Base-by-base conservation (phyloP, 192 early-diverging fungal genomes). In the Mortierella hygrophila region DNA sequence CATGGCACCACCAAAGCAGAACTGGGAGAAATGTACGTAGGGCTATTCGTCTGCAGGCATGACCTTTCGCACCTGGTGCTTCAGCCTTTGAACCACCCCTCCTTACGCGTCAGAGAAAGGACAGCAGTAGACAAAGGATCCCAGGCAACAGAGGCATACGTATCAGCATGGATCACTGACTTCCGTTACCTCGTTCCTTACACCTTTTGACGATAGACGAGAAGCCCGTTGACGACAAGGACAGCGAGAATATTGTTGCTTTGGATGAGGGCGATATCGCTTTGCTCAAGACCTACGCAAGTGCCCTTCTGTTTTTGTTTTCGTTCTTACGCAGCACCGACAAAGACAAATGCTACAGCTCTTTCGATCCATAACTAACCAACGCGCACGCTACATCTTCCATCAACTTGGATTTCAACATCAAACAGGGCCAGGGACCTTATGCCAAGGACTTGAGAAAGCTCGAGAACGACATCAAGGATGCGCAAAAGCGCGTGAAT, bases 11-110 rank as follows among this genome's bases (percentile, higher is more conserved):
- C 97, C 97, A 81, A 98, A 97, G 91, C 92, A 92, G 73, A 93
- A 98, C 89, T 99, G 98, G 98, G 98, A 99, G 90, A 98, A 98
- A 91, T 98, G 96, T 98, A 95, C 71, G 91, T 87, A 35, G n/a
- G 8, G 10, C 26, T 26, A 32, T 6, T 63, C 29, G n/a, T 44
- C 26, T 18, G 20, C 37, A 49, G 41, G n/a, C 21, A 57, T 42
- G 26, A 52, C 49, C 54, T 55, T 55, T 32, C 23, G 70, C 13
- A 32, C 32, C 44, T 38, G 38, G 42, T 20, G 10, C 26, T 32
- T 4, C 3, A 3, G 60, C n/a, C 60, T 65, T 65, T 13, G 15
- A 9, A 65, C n/a, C 32, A 74, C 23, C 16, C 20, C 35, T 35
- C 8, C n/a, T 13, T 81, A 26, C 42, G 23, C 41, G 42, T 60